phyloP scores from a whole-genome alignment of 2,329 filamentous ascomycete genomes.

The Amauroascus niger region DNA sequence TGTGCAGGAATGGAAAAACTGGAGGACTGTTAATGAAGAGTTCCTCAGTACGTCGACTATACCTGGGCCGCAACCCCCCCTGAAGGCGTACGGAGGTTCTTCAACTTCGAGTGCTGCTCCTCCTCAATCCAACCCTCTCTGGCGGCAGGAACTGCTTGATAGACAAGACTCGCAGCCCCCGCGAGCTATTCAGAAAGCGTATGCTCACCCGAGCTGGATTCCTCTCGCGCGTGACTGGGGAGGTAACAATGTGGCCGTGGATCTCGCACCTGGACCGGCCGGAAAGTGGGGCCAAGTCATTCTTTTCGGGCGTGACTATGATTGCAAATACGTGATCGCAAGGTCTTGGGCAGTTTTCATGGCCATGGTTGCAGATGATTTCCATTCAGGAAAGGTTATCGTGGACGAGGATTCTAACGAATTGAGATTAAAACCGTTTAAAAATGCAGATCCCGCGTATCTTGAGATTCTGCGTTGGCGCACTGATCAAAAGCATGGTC shows the following conservation, averaged over 20 bases:
- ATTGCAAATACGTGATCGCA: slow-evolving; percentile 94
- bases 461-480: slow-evolving; percentile 93
- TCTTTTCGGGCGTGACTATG: slow-evolving; percentile 92
- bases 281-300: slow-evolving; percentile 96
- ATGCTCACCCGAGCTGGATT: slow-evolving; percentile 91
- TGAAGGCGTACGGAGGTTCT: slow-evolving; percentile 63
- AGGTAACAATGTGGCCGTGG: slow-evolving; percentile 91
- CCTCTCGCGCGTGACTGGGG: slow-evolving; percentile 95
- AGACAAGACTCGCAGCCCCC: slow-evolving; percentile 82
- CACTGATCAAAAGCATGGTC: slow-evolving; percentile 86
- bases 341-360: slow-evolving; percentile 85
- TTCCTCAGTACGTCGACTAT: slow-evolving; percentile 56
- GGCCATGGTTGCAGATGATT: slow-evolving; percentile 77
- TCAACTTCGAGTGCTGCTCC: slow-evolving; percentile 55
- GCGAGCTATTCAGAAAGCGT: slow-evolving; percentile 79
- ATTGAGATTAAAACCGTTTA: slow-evolving; percentile 87
- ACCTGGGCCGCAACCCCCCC: slow-evolving; percentile 51
- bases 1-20: slow-evolving; percentile 94
- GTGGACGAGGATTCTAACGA: slow-evolving; percentile 89
- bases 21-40: slow-evolving; percentile 86
- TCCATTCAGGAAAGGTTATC: slow-evolving; percentile 79
- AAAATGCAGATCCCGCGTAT: slow-evolving; percentile 85
- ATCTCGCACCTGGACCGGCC: slow-evolving; percentile 78
- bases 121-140: slow-evolving; percentile 53
- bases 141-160: slow-evolving; percentile 74